Base-by-base conservation (phyloP, 495 filamentous ascomycete species). In the Daldinia loculata region DNA sequence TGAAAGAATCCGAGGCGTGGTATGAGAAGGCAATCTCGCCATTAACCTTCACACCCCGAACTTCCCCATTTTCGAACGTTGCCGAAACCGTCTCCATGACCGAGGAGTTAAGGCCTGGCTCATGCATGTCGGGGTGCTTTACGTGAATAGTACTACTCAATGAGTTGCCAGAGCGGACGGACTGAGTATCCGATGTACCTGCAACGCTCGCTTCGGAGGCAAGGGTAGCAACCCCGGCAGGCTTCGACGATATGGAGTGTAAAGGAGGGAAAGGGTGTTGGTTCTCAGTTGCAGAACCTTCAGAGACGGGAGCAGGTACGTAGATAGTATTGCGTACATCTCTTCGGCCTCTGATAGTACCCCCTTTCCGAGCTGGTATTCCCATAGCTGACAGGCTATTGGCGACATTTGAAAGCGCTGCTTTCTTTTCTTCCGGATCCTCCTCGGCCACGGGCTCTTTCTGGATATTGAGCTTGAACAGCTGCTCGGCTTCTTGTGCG, bases 381-480 rank as follows among this genome's bases (percentile, higher is more conserved):
- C 83, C 85, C 85, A 83, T 78, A 67, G 78, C 78, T 1, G 80
- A 80, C 26, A 99, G 82, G 11, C 93, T 92, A 74, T 92, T 94
- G n/a, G 95, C 93, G 74, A 97, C 93, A 70, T 91, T 94, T 50
- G 94, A 92, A 75, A 98, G 84, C 1, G 96, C 95, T 48, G 92
- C 90, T 56, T 82, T 80, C 78, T 95, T 89, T 2, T 93, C 93
- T 77, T 97, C 93, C 61, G 85, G 89, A 70, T 95, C 92, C 76
- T 98, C 95, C 79, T 99, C 95, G 22, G 89, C 89, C 62, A 99
- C 96, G 1, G 97, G 95, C 65, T 96, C 92, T 69, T 93, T 94
- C 67, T 93, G 86, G 69, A 99, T 99, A 66, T 90, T 95, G 27
- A 99, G 82, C 77, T 95, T 98, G 80, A 97, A 92, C 62, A 91